These are phyloP conservation scores for Parathielavia appendiculata DNA, from an alignment of 495 filamentous ascomycete species.

Conservation along the genomic window DNA sequence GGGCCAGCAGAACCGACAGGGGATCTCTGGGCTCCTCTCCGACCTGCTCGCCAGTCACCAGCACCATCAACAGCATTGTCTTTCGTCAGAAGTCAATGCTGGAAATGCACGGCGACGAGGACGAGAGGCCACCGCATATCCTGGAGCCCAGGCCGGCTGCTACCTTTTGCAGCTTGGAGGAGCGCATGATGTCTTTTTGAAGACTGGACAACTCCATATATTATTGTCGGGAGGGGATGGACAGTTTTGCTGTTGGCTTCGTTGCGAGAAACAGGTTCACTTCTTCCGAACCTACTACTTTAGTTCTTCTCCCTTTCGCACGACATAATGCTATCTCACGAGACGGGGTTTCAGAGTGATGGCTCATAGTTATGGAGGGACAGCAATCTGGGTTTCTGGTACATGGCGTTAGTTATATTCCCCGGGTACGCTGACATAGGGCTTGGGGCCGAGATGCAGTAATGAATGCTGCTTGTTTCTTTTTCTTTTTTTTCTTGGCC, in stretches of 20 bases:
- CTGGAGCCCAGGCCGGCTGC: conserved; percentile 52
- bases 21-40: conserved; percentile 37
- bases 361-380: background rate
- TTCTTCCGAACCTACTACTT: background rate
- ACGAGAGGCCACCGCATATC: conserved; percentile 40
- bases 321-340: conserved; percentile 1
- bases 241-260: background rate
- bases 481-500: background rate
- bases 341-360: background rate
- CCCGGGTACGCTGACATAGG: too few relatives aligned
- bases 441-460: background rate
- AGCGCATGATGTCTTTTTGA: conserved; percentile 40
- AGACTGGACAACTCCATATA: too few relatives aligned
- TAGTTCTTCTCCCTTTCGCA: background rate
- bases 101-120: conserved; percentile 43
- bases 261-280: background rate
- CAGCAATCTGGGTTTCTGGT: too few relatives aligned
- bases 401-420: too few relatives aligned
- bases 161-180: conserved; percentile 52
- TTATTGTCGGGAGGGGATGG: background rate
- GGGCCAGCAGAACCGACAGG: conserved; percentile 34
- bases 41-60: conserved; percentile 40
- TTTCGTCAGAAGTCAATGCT: conserved; percentile 43
- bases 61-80: conserved; percentile 50
- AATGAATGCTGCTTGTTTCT: background rate